Conservation (phyloP, 768 basidiomycete genomes). For the Scleroderma citrinum region DNA sequence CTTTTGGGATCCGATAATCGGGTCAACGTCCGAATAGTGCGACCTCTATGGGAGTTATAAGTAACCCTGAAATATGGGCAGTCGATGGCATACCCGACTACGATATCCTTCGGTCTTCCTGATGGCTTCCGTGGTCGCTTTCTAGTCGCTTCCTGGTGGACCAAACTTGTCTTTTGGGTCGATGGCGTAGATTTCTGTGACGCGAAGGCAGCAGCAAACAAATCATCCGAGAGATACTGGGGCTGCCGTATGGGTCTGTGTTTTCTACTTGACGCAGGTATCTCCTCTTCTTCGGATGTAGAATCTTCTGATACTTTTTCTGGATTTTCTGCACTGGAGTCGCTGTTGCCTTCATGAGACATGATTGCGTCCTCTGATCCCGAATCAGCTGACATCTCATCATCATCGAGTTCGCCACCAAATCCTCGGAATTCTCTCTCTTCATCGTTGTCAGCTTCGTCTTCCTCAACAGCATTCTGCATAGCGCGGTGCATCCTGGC, state of each 20-base stretch:
- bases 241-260: constrained; percentile 27
- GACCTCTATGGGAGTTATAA: constrained; percentile 36
- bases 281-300: constrained; percentile 1
- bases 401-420: constrained; percentile 8
- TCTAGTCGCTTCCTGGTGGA: constrained; percentile 14
- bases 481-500: constrained; percentile 25
- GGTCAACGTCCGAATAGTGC: constrained; percentile 46
- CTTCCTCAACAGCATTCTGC: constrained; percentile 22
- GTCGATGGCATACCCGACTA: constrained; percentile 43
- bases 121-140: constrained; percentile 29
- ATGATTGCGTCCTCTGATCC: constrained; percentile 10
- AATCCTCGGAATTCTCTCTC: constrained; percentile 10
- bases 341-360: constrained; percentile 5
- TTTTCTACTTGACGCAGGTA: neutral
- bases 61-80: neutral
- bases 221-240: constrained; percentile 59
- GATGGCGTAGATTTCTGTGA: constrained; percentile 19
- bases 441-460: constrained; percentile 17
- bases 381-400: constrained; percentile 8
- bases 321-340: constrained; percentile 4
- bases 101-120: constrained; percentile 40
- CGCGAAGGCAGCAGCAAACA: constrained; percentile 54
- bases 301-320: constrained; percentile 16
- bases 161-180: constrained; percentile 7
- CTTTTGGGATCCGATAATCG: constrained; percentile 21